Evolutionary conservation across 2,329 filamentous ascomycete species (phyloP).

Genomic region (Colletotrichum acutatum): DNA sequence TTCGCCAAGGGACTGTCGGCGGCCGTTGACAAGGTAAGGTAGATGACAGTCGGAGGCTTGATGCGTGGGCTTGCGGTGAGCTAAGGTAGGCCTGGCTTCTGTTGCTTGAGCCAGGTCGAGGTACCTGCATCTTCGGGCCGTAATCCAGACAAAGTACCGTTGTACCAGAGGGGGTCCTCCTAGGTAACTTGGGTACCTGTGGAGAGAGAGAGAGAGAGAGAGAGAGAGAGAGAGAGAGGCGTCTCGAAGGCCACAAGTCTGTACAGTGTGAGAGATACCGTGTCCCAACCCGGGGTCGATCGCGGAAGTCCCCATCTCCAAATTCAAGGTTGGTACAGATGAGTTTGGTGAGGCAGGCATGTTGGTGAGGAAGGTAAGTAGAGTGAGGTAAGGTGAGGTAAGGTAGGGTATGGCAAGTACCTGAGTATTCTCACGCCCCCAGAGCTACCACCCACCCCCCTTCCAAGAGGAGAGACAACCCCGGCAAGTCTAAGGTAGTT

Average conservation of each 20-base stretch:
- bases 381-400: background rate
- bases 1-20: background rate
- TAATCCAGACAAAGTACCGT: background rate
- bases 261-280: background rate
- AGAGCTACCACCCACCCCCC: too few relatives aligned
- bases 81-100: background rate
- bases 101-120: background rate
- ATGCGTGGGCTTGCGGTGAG: background rate
- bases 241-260: background rate
- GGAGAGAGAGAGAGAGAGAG: background rate
- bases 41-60: background rate
- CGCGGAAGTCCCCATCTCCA: background rate
- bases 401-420: background rate
- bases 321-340: background rate
- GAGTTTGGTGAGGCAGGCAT: background rate
- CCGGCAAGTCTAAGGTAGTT: background rate
- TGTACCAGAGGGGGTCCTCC: background rate
- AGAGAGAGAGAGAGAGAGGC: background rate
- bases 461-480: background rate
- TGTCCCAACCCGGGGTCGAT: background rate
- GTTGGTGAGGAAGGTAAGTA: background rate
- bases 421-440: background rate
- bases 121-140: constrained; percentile 20
- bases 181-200: background rate
- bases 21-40: background rate